A percentile compares a stretch with the other conserved stretches of the same genome.
Evolutionary conservation across 441 rosid genomes (phyloP).

Genomic region (Aquilaria agallochum): DNA sequence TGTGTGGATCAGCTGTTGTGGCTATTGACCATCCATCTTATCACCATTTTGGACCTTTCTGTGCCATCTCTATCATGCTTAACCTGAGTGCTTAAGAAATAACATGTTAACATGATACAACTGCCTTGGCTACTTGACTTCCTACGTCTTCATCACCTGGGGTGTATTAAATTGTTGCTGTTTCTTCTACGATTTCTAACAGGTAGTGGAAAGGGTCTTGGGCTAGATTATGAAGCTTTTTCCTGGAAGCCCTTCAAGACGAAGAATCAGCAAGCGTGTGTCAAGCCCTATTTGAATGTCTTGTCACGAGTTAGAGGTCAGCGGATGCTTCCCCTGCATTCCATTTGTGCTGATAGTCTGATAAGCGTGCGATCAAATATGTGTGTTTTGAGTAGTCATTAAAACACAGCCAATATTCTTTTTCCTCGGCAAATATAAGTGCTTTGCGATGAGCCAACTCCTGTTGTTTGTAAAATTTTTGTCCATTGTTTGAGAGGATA

Average conservation of each 20-base stretch:
- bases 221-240: constrained; percentile 99
- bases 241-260: constrained; percentile 90
- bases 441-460: constrained; percentile 14
- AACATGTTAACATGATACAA: background rate
- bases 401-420: constrained; percentile 33
- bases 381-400: background rate
- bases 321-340: constrained; percentile 5
- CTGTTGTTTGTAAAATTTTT: constrained; percentile 13
- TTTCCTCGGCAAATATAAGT: constrained; percentile 21
- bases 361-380: constrained; percentile 20
- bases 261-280: constrained; percentile 84
- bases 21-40: background rate
- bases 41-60: background rate
- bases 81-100: background rate
- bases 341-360: constrained; percentile 15
- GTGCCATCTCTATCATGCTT: background rate
- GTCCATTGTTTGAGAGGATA: constrained; percentile 17
- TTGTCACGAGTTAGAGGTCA: constrained; percentile 9
- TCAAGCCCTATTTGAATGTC: constrained; percentile 23
- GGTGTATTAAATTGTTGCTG: background rate
- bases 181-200: background rate
- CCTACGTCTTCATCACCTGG: background rate
- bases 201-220: constrained; percentile 98
- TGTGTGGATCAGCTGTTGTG: background rate
- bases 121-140: no score